Evolutionary conservation across 2,329 filamentous ascomycete species (phyloP).

Genomic region (Microsporum audouinii): DNA sequence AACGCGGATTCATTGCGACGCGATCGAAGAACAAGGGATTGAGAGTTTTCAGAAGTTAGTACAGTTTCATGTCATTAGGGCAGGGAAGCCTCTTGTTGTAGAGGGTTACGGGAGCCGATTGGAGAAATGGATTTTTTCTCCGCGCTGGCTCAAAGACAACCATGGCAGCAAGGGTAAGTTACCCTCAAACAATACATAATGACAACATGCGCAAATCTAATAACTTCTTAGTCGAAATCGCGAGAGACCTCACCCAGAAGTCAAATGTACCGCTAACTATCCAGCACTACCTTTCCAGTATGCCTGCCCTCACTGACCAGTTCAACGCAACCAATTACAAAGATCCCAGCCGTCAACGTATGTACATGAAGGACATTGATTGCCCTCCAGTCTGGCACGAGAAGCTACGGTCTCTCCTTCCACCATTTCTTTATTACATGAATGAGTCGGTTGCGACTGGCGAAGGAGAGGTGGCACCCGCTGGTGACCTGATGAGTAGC

Average conservation of each 20-base stretch:
- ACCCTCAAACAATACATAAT: slow-evolving; percentile 11
- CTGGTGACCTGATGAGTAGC: slow-evolving; percentile 91
- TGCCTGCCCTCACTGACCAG: slow-evolving; percentile 73
- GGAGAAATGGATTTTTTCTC: slow-evolving; percentile 66
- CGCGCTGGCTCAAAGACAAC: slow-evolving; percentile 66
- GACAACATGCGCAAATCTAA: background rate
- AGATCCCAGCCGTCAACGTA: slow-evolving; percentile 66
- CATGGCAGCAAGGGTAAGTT: slow-evolving; percentile 62
- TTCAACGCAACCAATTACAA: slow-evolving; percentile 65
- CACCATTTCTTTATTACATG: slow-evolving; percentile 74
- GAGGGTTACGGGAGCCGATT: slow-evolving; percentile 73
- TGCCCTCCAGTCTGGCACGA: slow-evolving; percentile 80
- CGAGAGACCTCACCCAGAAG: slow-evolving; percentile 65
- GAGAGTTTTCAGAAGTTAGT: slow-evolving; percentile 79
- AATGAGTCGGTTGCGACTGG: slow-evolving; percentile 58
- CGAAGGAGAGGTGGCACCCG: slow-evolving; percentile 43
- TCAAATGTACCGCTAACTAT: slow-evolving; percentile 72
- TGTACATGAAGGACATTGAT: slow-evolving; percentile 96
- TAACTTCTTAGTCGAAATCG: slow-evolving; percentile 56
- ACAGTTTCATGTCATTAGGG: slow-evolving; percentile 66
- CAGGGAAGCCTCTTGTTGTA: slow-evolving; percentile 79
- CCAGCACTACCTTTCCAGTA: slow-evolving; percentile 79
- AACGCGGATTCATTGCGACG: slow-evolving; percentile 63
- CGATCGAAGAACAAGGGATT: slow-evolving; percentile 64
- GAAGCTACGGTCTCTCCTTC: slow-evolving; percentile 64